Evolutionary conservation across 345 rosid species (phyloP).

Genomic region (Cochlearia excelsa): DNA sequence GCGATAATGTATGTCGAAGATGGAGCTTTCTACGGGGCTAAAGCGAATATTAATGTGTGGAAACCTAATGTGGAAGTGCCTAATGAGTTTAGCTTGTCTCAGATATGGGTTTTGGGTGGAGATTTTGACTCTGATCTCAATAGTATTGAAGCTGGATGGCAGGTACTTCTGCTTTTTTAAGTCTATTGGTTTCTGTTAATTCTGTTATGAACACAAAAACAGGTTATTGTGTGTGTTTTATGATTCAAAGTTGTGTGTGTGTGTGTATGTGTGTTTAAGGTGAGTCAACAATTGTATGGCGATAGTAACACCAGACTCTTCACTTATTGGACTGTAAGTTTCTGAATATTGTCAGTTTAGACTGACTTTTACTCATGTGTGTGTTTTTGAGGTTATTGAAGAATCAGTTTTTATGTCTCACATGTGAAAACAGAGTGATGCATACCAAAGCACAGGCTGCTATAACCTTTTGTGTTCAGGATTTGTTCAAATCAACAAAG

Average conservation of each 20-base stretch:
- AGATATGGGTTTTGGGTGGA: conserved; percentile 72
- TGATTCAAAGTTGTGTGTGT: too few species aligned
- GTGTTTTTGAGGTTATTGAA: background rate
- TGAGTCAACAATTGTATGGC: conserved; percentile 68
- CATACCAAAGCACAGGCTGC: conserved; percentile 82
- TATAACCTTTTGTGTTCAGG: conserved; percentile 72
- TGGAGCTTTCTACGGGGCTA: conserved; percentile 63
- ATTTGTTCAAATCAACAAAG: conserved; percentile 64
- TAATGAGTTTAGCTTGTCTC: conserved; percentile 70
- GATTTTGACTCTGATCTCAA: conserved; percentile 67
- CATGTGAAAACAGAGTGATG: conserved; percentile 53
- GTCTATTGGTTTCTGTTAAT: background rate
- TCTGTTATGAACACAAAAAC: too few species aligned
- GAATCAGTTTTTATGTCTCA: conserved; percentile 1
- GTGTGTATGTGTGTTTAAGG: conserved; percentile 40
- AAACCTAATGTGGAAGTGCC: conserved; percentile 59
- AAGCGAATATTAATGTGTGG: conserved; percentile 73
- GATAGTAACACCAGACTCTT: conserved; percentile 64
- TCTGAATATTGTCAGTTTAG: conserved; percentile 1
- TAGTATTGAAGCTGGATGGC: conserved; percentile 86
- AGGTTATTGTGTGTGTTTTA: too few species aligned
- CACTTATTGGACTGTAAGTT: conserved; percentile 78
- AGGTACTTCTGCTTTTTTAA: conserved; percentile 32
- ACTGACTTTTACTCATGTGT: background rate
- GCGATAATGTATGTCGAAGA: conserved; percentile 68